These are phyloP conservation scores for Cordyceps farinosa DNA, from an alignment of 2,329 filamentous ascomycete species.

Conservation along the genomic window DNA sequence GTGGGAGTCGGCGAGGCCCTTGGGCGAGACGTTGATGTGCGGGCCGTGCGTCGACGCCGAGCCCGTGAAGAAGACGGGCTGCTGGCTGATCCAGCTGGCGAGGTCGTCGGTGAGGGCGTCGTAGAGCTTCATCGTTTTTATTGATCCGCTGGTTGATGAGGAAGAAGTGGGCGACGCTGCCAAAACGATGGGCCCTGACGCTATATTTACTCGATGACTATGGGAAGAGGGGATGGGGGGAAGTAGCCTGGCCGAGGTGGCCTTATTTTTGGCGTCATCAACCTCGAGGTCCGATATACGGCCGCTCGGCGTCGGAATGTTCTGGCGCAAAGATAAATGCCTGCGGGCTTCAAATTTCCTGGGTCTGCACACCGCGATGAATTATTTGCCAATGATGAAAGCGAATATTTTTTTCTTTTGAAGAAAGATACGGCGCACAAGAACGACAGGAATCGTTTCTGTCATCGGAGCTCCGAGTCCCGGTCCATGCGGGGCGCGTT, in stretches of 20 bases:
- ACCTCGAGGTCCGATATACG: background rate
- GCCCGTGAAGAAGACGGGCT: constrained; percentile 72
- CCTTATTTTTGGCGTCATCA: background rate
- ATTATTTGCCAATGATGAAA: background rate
- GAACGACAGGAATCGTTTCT: background rate
- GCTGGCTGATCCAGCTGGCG: constrained; percentile 59
- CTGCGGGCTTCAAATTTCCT: background rate
- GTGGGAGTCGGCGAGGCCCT: constrained; percentile 62
- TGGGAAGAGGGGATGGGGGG: too few species aligned
- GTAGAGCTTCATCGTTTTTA: constrained; percentile 55
- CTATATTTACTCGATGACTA: background rate
- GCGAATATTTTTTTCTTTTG: background rate
- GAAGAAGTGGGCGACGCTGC: background rate
- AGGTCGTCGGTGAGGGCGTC: constrained; percentile 53
- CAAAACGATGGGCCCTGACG: background rate
- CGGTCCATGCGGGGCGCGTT: background rate
- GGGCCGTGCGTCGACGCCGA: constrained; percentile 66
- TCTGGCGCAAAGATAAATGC: background rate
- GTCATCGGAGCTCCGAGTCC: background rate
- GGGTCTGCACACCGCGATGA: too few species aligned
- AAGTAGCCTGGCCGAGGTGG: background rate
- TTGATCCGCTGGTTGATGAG: background rate
- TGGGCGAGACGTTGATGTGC: constrained; percentile 75
- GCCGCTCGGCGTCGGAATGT: background rate
- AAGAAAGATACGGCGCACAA: background rate